A percentile compares a stretch with the other conserved stretches of the same genome.
phyloP scores from a whole-genome alignment of 306 rosid genomes.

The Amphicarpaea edgeworthii region DNA sequence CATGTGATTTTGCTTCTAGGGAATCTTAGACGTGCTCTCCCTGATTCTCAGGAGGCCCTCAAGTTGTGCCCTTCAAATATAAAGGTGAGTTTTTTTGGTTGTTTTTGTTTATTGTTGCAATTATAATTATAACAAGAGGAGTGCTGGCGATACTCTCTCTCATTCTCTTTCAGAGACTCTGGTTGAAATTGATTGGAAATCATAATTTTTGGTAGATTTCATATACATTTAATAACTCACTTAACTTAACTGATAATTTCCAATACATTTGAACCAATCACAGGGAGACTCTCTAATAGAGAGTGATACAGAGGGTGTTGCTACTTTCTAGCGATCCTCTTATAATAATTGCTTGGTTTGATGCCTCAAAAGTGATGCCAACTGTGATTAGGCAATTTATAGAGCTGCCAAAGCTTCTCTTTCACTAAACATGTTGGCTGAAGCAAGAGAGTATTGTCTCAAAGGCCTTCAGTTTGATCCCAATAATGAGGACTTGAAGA shows the following conservation, averaged over 20 bases:
- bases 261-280: no score
- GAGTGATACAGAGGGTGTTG: no score
- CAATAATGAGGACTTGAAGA: conserved; percentile 74
- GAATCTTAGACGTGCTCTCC: conserved; percentile 83
- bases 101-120: not conserved
- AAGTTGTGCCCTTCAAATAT: conserved; percentile 69
- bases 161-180: no score
- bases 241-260: no score
- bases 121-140: conserved; percentile 25
- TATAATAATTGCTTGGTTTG: conserved; percentile 42
- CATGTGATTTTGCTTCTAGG: conserved; percentile 86
- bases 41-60: conserved; percentile 79
- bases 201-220: no score
- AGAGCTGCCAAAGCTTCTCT: conserved; percentile 86
- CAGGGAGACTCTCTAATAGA: no score
- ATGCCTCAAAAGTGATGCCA: conserved; percentile 32
- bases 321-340: no score
- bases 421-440: conserved; percentile 71
- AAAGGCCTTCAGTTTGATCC: conserved; percentile 77
- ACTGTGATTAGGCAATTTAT: conserved; percentile 70
- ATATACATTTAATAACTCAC: no score
- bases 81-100: conserved; percentile 55
- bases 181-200: no score
- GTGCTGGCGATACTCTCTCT: no score
- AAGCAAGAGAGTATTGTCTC: conserved; percentile 68